Evolutionary conservation across 2,329 filamentous ascomycete genomes (phyloP), one percentile per base, ranked within the genome.

Genomic region (Lachnellula occidentalis): DNA sequence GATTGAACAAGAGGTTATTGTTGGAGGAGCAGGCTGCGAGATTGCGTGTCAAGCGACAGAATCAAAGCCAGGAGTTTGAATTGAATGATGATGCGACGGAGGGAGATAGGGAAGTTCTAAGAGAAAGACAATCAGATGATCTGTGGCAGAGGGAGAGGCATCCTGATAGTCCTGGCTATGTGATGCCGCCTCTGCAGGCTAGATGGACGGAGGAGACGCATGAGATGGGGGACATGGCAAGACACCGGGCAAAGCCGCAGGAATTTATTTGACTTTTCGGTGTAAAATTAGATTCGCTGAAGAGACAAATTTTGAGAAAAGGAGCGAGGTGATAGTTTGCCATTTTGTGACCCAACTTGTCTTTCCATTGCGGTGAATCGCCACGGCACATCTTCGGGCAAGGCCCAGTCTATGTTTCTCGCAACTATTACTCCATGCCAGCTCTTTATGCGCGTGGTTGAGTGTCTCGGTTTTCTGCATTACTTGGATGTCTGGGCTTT

Each of bases 21-120:
- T 48, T 73, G n/a, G 60, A 56, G 34, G 70, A 72, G 58, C 71
- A 73, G 57, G 67, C 53, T 2, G 55, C 36, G 19, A 31, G 55
- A n/a, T 34, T 52, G 34, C 45, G 45, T 12, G 52, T 47, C 19
- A 57, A 52, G 49, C 24, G 43, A 6, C 15, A 15, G 37, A 21
- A 5, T 22, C 5, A 14, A 11, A 21, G 11, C 19, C 21, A 19
- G n/a, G 41, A 43, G 8, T 19, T 22, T 22, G 11, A 12, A 5
- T 3, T 19, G 11, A 6, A 39, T 15, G 19, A 2, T 22, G 21
- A 19, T 3, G 41, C 12, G 41, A 19, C 12, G 21, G 41, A 43
- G 19, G 19, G 12, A 2, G 41, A n/a, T n/a, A n/a, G n/a, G n/a
- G n/a, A n/a, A n/a, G n/a, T n/a, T n/a, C n/a, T n/a, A n/a, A n/a